Evolutionary conservation across 257 asterid genomes (phyloP).

Genomic region (Plantago ovata): DNA sequence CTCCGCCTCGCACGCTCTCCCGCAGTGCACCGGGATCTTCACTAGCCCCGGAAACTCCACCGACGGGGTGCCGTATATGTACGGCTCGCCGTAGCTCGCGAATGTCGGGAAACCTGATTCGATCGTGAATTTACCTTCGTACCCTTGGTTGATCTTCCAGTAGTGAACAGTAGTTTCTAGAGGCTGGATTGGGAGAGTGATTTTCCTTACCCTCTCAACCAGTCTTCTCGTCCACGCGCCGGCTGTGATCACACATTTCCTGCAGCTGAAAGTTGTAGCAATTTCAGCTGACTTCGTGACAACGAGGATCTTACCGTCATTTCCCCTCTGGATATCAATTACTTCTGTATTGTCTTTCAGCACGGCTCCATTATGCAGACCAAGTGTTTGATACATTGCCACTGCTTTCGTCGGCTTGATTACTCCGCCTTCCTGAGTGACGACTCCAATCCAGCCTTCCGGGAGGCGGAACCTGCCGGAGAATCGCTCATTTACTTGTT

Average conservation of each 20-base stretch:
- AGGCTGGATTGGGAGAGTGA: slow-evolving; percentile 66
- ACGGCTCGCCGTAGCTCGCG: slow-evolving; percentile 74
- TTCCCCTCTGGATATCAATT: slow-evolving; percentile 25
- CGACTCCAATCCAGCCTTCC: slow-evolving; percentile 69
- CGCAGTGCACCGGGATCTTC: slow-evolving; percentile 64
- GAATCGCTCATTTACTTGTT: slow-evolving; percentile 27
- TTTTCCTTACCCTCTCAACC: slow-evolving; percentile 38
- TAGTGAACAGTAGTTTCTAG: slow-evolving; percentile 60
- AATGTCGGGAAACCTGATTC: slow-evolving; percentile 65
- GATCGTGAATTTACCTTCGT: slow-evolving; percentile 61
- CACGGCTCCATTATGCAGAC: slow-evolving; percentile 51
- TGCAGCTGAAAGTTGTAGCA: slow-evolving; percentile 21
- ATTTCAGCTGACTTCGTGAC: slow-evolving; percentile 17
- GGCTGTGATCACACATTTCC: slow-evolving; percentile 69
- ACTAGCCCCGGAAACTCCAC: slow-evolving; percentile 82
- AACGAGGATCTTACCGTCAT: slow-evolving; percentile 30
- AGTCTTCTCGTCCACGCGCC: slow-evolving; percentile 74
- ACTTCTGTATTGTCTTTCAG: slow-evolving; percentile 56
- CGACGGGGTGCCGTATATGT: slow-evolving; percentile 83
- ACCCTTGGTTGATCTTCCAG: slow-evolving; percentile 73
- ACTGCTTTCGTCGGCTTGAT: slow-evolving; percentile 93
- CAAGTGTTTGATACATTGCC: slow-evolving; percentile 84
- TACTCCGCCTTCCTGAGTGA: slow-evolving; percentile 66
- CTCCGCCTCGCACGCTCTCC: slow-evolving; percentile 64
- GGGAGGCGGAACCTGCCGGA: slow-evolving; percentile 49